Percentiles rank a stretch among this genome's conserved stretches.
phyloP scores from a whole-genome alignment of 192 early-diverging fungal genomes.

The Coemansia guatemalensis region DNA sequence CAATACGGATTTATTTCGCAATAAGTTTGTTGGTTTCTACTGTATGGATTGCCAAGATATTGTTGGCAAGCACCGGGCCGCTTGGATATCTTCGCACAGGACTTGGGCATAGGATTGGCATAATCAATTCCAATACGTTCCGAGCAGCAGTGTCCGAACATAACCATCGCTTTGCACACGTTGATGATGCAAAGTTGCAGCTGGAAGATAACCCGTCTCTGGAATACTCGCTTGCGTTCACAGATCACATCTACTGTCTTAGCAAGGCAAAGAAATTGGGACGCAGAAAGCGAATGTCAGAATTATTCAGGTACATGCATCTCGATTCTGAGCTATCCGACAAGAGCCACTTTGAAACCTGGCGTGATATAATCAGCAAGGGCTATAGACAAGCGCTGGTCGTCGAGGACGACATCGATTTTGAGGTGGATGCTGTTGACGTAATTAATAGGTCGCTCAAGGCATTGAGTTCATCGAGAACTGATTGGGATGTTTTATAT shows the following conservation, averaged over 20 bases:
- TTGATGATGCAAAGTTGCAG: slow-evolving; percentile 8
- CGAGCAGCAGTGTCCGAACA: not conserved
- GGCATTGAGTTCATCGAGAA: not conserved
- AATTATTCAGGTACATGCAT: slow-evolving; percentile 37
- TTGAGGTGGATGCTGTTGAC: slow-evolving; percentile 32
- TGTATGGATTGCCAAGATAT: slow-evolving; percentile 29
- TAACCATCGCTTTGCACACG: not conserved
- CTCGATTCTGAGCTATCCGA: slow-evolving; percentile 30
- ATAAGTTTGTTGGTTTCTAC: slow-evolving; percentile 34
- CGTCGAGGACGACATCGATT: slow-evolving; percentile 55
- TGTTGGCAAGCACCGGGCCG: slow-evolving; percentile 7
- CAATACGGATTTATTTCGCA: slow-evolving; percentile 42
- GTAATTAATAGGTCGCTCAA: slow-evolving; percentile 21
- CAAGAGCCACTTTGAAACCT: slow-evolving; percentile 33
- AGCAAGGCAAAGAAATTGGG: slow-evolving; percentile 23
- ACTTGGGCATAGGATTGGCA: no score
- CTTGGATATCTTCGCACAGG: not conserved
- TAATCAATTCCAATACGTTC: not conserved
- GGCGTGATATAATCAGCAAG: slow-evolving; percentile 47
- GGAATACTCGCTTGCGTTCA: slow-evolving; percentile 24
- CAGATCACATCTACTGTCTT: slow-evolving; percentile 51
- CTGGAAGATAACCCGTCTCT: slow-evolving; percentile 1
- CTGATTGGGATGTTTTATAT: slow-evolving; percentile 49
- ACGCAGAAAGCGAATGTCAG: slow-evolving; percentile 35
- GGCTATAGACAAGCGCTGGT: slow-evolving; percentile 37